Percentiles rank a stretch among this genome's conserved stretches.
These are phyloP conservation scores for Penicillium concentricum DNA, from an alignment of 2,329 filamentous ascomycete genomes.

Conservation along the genomic window DNA sequence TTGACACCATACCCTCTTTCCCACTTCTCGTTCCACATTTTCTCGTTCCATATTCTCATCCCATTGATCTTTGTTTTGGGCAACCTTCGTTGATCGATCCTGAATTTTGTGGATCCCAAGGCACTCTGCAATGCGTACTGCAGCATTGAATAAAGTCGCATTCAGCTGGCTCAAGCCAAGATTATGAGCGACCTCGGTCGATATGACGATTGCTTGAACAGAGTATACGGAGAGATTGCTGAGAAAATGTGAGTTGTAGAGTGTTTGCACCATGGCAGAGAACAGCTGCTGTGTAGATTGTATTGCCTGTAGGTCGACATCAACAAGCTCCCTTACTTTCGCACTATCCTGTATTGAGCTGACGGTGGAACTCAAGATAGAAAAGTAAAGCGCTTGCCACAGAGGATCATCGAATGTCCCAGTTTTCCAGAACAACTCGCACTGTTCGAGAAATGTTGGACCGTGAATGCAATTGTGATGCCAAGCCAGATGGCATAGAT, in stretches of 20 bases:
- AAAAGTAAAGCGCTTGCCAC: conserved; percentile 27
- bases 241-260: conserved; percentile 36
- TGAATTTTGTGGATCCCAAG: conserved; percentile 29
- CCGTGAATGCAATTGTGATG: conserved; percentile 28
- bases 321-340: conserved; percentile 16
- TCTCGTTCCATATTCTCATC: conserved; percentile 30
- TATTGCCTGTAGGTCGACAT: conserved; percentile 22
- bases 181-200: conserved; percentile 40
- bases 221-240: conserved; percentile 31
- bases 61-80: conserved; percentile 21
- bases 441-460: conserved; percentile 27
- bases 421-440: conserved; percentile 24
- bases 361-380: conserved; percentile 25
- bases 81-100: conserved; percentile 8
- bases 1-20: conserved; percentile 40
- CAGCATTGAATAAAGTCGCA: conserved; percentile 36
- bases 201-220: conserved; percentile 40
- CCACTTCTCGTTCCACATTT: conserved; percentile 34
- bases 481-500: conserved; percentile 24
- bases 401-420: conserved; percentile 26
- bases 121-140: conserved; percentile 38
- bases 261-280: conserved; percentile 33
- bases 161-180: conserved; percentile 38
- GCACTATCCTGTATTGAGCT: conserved; percentile 26
- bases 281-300: conserved; percentile 28